A percentile compares a stretch with the other conserved stretches of the same genome.
Conservation (phyloP, 176 grass and related monocot genomes). For the Oryza coarctata region DNA sequence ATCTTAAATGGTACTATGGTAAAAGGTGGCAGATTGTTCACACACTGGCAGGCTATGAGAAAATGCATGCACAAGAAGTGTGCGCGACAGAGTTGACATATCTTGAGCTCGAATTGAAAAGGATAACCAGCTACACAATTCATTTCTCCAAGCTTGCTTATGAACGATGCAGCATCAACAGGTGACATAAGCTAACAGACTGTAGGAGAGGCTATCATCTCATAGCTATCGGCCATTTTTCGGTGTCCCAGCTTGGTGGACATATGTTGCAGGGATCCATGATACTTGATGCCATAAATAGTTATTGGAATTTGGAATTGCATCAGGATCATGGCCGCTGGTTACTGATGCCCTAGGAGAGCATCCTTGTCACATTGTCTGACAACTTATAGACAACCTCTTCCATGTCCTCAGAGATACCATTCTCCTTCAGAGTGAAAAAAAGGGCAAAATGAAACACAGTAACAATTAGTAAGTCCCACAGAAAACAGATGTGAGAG, state of each 20-base stretch:
- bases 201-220: neutral
- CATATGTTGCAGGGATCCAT: neutral
- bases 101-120: neutral
- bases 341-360: constrained; percentile 7
- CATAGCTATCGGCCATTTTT: neutral
- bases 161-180: neutral
- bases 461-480: neutral
- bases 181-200: neutral
- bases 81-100: neutral
- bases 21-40: neutral
- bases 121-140: neutral
- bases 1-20: neutral
- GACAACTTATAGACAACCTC: constrained; percentile 48
- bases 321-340: neutral
- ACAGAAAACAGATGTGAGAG: neutral
- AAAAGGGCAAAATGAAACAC: neutral
- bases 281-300: neutral
- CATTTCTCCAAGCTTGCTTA: constrained; percentile 1
- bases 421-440: constrained; percentile 36
- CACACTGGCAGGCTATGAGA: neutral
- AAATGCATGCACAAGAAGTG: neutral
- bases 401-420: constrained; percentile 39
- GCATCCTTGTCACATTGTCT: constrained; percentile 31
- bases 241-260: neutral
- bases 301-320: neutral